Conservation (phyloP, 139 green algal genomes). For the Chloropicon primus region DNA sequence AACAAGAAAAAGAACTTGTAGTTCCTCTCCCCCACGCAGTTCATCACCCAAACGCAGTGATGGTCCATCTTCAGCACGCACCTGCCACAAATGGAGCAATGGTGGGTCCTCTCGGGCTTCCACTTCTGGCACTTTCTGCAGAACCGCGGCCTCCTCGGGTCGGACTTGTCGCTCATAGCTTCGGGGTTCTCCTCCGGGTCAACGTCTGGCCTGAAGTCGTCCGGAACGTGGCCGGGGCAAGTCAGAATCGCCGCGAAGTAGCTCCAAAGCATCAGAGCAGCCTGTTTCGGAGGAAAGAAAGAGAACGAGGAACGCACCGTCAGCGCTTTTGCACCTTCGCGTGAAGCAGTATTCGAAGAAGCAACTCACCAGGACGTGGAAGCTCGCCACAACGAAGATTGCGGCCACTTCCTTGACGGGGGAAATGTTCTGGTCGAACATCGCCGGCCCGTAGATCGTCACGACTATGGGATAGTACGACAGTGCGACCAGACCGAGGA, state of each 20-base stretch:
- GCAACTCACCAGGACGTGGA: slow-evolving; percentile 31
- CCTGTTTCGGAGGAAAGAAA: too few relatives aligned
- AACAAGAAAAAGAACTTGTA: slow-evolving; percentile 93
- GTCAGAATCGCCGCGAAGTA: slow-evolving; percentile 76
- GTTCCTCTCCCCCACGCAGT: slow-evolving; percentile 58
- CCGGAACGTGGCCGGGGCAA: slow-evolving; percentile 67
- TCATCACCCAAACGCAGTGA: slow-evolving; percentile 56
- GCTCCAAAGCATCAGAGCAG: slow-evolving; percentile 67
- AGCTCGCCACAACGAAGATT: slow-evolving; percentile 23
- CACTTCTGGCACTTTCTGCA: slow-evolving; percentile 44
- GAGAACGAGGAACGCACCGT: too few relatives aligned
- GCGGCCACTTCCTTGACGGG: neutral
- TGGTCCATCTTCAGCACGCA: slow-evolving; percentile 86
- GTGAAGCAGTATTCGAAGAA: neutral
- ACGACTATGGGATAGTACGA: slow-evolving; percentile 51
- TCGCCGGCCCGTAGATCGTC: slow-evolving; percentile 22
- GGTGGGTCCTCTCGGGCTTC: slow-evolving; percentile 80
- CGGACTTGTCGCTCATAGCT: neutral
- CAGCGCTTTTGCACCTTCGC: too few relatives aligned
- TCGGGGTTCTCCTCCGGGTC: slow-evolving; percentile 44
- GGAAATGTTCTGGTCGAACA: slow-evolving; percentile 10
- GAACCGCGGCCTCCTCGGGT: slow-evolving; percentile 14
- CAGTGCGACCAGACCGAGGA: slow-evolving; percentile 47
- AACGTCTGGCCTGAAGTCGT: slow-evolving; percentile 69
- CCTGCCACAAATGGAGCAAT: slow-evolving; percentile 68